Evolutionary conservation across 2,329 filamentous ascomycete genomes (phyloP), one percentile per base, ranked within the genome.

Genomic region (Exophiala calicioides): DNA sequence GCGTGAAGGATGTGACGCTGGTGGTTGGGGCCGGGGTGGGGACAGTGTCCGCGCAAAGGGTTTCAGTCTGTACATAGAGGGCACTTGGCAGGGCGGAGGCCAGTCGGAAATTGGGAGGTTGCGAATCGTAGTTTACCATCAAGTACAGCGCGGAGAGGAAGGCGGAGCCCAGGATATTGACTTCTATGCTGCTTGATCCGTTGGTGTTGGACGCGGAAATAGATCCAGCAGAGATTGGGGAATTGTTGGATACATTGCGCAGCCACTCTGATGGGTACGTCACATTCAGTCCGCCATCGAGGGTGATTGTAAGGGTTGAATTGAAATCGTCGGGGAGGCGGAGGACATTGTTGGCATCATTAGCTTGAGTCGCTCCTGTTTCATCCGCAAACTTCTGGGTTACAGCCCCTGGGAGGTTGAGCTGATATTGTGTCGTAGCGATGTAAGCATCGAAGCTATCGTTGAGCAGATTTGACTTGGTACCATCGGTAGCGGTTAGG

Each of bases 101-200:
- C 40, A 73, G 66, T 56, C 65, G 69, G 59, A 73, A 73, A 2
- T 39, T 43, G 1, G 55, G 55, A 12, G 50, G 46, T 36, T 61
- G 57, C 2, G 61, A 52, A 35, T 71, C 68, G 55, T 65, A 73
- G 54, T 72, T 68, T 32, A 66, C 63, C 61, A 71, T 71, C 23
- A 73, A 62, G 55, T 73, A 73, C 44, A 72, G 61, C 47, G 71
- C 66, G 10, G 59, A 62, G 26, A 73, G 65, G 53, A 68, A 73
- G 4, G 70, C 66, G 30, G 65, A 54, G 16, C 65, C 65, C 41
- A 73, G 65, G 36, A 66, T 66, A 13, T 37, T 41, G 10, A 44
- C 15, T 15, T 33, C 31, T 9, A 19, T 27, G 7, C 65, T 64
- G 0, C 52, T 44, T 4, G 58, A 57, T 16, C 21, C 23, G 19